Evolutionary conservation across 805 yeast genomes (phyloP), one percentile per base, ranked within the genome.

Genomic region (Sugiyamaella marilandica): DNA sequence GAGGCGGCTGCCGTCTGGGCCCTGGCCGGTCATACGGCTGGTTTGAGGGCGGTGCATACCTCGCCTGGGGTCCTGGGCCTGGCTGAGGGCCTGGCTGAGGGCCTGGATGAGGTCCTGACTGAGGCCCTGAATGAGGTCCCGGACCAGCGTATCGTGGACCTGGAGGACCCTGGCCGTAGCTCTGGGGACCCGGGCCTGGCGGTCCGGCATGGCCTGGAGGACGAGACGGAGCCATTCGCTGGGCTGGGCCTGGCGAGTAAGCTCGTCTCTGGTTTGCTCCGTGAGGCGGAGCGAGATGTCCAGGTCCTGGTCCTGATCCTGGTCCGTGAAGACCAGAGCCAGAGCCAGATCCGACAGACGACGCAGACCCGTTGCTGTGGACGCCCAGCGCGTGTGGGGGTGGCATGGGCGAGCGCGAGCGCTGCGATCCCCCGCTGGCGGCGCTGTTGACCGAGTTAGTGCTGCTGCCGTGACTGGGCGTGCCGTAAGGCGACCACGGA

Each of bases 121-220:
- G 35, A n/a, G n/a, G 29, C 7, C 29, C 29, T 24, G 29, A 7
- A 3, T 14, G n/a, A 5, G 37, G 16, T 13, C 37, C 37, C 5
- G 37, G 37, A 3, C 9, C 16, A 5, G 37, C 16, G 16, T 14
- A n/a, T 34, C 16, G 37, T 13, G 37, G 37, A 4, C 37, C 37
- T 5, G 37, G 37, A 34, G 37, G 37, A 8, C 37, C 37, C 9
- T 34, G 37, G n/a, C 9, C 16, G 16, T 13, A 34, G 4, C 37
- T 10, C 37, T 33, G 39, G 18, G 39, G 39, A 3, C 39, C 39
- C 8, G 39, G 49, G 11, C 41, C 39, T 29, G 31, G 52, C 14
- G n/a, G n/a, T n/a, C n/a, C n/a, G n/a, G n/a, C n/a, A n/a, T 34
- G 54, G 10, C 46, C 29, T 10, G 50, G 36, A 7, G 55, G 58